Evolutionary conservation across 169 alveolate species (phyloP).

Genomic region (Cystoisospora suis): DNA sequence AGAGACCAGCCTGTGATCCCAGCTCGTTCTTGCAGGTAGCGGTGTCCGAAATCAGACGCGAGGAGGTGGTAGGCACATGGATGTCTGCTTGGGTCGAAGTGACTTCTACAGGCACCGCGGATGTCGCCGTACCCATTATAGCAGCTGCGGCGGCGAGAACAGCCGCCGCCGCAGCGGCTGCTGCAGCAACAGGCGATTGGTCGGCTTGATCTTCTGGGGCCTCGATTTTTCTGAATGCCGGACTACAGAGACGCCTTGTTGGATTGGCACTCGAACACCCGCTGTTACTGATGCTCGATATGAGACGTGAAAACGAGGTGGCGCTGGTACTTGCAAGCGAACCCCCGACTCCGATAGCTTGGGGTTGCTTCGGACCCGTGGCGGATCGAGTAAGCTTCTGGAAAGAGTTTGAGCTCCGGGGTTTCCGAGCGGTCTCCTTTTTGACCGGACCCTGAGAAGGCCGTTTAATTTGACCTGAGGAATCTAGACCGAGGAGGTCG

Average conservation of each 20-base stretch:
- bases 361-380: neutral
- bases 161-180: constrained; percentile 16
- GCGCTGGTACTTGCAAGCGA: neutral
- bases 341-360: neutral
- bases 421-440: neutral
- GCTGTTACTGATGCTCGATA: too few species aligned
- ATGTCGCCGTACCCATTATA: neutral
- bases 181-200: neutral
- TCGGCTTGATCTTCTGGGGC: neutral
- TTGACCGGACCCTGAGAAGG: neutral
- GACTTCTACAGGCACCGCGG: neutral
- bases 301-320: neutral
- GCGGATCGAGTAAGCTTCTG: neutral
- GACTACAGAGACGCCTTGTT: neutral
- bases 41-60: too few species aligned
- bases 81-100: neutral
- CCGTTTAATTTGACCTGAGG: neutral
- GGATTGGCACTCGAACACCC: neutral
- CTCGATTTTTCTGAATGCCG: neutral
- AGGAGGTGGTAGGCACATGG: too few species aligned
- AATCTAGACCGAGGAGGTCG: neutral
- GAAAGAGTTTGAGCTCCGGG: constrained; percentile 7
- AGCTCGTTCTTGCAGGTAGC: too few species aligned
- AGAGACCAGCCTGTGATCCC: too few species aligned
- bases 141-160: constrained; percentile 22